Percentiles rank a stretch among this genome's conserved stretches.
Conservation (phyloP, 2,329 filamentous ascomycete species). For the Colletotrichum scovillei region DNA sequence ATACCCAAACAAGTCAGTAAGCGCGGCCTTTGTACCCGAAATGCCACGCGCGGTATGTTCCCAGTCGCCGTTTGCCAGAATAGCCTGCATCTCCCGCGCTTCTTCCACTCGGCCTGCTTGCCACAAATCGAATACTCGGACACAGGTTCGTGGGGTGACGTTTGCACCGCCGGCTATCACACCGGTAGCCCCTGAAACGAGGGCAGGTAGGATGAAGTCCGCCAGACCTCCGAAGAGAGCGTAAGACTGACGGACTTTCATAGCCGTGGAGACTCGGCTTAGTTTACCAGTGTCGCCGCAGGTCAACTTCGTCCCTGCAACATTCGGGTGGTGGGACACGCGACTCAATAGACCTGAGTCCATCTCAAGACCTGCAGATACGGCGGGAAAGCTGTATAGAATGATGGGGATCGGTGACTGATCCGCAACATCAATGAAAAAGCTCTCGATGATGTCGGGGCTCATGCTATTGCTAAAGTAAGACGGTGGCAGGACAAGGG, state of each 20-base stretch:
- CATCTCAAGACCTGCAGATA: no score
- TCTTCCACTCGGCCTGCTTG: constrained; percentile 65
- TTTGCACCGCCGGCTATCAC: constrained; percentile 80
- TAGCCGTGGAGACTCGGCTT: constrained; percentile 64
- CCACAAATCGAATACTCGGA: constrained; percentile 70
- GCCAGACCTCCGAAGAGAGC: constrained; percentile 78
- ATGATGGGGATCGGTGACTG: no score
- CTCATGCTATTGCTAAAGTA: no score
- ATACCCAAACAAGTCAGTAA: constrained; percentile 53
- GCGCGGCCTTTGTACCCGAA: constrained; percentile 59
- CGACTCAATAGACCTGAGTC: no score
- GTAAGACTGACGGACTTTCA: constrained; percentile 55
- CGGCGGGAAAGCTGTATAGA: no score
- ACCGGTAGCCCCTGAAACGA: constrained; percentile 77
- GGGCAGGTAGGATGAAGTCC: constrained; percentile 78
- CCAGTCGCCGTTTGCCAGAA: constrained; percentile 59
- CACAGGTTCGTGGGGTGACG: constrained; percentile 73
- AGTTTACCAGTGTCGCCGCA: constrained; percentile 74
- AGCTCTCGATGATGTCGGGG: no score
- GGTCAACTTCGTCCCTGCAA: constrained; percentile 60
- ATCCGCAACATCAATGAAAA: no score
- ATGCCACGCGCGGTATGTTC: constrained; percentile 60
- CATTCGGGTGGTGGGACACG: no score
- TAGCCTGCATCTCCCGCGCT: constrained; percentile 62
- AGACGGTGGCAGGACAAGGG: no score